Evolutionary conservation across 2,329 filamentous ascomycete species (phyloP).

Genomic region (Periconia macrospinosa): DNA sequence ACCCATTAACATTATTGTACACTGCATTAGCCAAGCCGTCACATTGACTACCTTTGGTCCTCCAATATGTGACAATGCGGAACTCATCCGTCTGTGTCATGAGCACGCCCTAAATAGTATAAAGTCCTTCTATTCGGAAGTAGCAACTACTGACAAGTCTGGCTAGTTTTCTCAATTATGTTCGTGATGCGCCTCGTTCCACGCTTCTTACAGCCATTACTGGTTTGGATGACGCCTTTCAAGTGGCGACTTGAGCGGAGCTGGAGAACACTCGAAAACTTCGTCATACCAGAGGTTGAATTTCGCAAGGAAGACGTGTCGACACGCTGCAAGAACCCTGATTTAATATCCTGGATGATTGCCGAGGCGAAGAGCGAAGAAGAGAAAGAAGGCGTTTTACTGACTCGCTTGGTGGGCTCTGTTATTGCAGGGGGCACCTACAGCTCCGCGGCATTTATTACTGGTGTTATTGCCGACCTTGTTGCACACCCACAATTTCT

Average conservation of each 20-base stretch:
- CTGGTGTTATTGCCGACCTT: constrained; percentile 6
- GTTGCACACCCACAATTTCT: constrained; percentile 1
- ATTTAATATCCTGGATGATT: constrained; percentile 5
- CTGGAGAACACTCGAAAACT: constrained; percentile 3
- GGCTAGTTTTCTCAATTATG: constrained; percentile 2
- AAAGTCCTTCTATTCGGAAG: no score
- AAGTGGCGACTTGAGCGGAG: constrained; percentile 6
- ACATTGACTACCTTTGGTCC: constrained; percentile 2
- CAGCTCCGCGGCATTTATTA: constrained; percentile 5
- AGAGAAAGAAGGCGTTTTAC: constrained; percentile 1
- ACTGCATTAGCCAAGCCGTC: constrained; percentile 3
- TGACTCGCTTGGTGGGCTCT: neutral
- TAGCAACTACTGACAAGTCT: no score
- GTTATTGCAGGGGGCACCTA: constrained; percentile 7
- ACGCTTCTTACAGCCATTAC: neutral
- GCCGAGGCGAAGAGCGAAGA: constrained; percentile 1
- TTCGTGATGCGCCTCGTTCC: constrained; percentile 7
- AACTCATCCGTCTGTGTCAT: neutral
- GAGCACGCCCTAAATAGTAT: no score
- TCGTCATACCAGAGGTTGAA: constrained; percentile 1
- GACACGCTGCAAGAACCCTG: neutral
- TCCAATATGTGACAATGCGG: constrained; percentile 1
- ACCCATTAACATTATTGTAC: constrained; percentile 1
- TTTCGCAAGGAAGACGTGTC: neutral
- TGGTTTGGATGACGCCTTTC: constrained; percentile 6